A percentile compares a stretch with the other conserved stretches of the same genome.
Conservation (phyloP, 768 basidiomycete genomes). For the Termitomyces heimii region DNA sequence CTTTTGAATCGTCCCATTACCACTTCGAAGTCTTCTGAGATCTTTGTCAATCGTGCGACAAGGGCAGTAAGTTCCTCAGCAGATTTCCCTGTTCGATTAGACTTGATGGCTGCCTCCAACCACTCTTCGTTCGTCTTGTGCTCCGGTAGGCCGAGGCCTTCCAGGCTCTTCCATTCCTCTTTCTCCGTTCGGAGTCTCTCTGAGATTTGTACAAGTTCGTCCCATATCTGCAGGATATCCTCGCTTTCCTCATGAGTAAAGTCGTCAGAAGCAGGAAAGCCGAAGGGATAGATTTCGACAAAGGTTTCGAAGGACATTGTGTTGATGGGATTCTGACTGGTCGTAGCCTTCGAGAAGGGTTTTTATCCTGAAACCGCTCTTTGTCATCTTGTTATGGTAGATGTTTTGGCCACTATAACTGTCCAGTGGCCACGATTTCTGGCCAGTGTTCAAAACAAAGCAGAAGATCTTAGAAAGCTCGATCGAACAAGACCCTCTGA, state of each 20-base stretch:
- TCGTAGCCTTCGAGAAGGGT: not conserved
- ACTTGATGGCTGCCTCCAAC: not conserved
- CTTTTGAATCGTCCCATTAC: not conserved
- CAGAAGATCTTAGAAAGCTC: not conserved
- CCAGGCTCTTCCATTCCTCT: not conserved
- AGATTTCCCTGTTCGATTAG: not conserved
- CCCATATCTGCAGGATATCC: not conserved
- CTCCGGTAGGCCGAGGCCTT: not conserved
- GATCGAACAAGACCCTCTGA: not conserved
- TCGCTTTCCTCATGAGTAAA: not conserved
- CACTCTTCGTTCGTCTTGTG: not conserved
- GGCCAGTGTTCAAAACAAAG: not conserved
- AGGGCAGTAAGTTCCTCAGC: not conserved
- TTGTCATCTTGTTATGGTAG: not conserved
- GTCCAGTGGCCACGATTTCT: not conserved
- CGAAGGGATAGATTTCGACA: not conserved
- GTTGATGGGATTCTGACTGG: not conserved
- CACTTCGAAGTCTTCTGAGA: not conserved
- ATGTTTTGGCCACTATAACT: not conserved
- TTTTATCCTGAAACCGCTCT: not conserved
- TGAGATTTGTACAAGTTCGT: not conserved
- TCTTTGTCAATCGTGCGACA: not conserved
- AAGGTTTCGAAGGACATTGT: not conserved
- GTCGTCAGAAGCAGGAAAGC: not conserved
- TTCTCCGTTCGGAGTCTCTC: not conserved